A percentile compares a stretch with the other conserved stretches of the same genome.
Conservation (phyloP, 805 yeast genomes). For the Ogataea nonfermentans region DNA sequence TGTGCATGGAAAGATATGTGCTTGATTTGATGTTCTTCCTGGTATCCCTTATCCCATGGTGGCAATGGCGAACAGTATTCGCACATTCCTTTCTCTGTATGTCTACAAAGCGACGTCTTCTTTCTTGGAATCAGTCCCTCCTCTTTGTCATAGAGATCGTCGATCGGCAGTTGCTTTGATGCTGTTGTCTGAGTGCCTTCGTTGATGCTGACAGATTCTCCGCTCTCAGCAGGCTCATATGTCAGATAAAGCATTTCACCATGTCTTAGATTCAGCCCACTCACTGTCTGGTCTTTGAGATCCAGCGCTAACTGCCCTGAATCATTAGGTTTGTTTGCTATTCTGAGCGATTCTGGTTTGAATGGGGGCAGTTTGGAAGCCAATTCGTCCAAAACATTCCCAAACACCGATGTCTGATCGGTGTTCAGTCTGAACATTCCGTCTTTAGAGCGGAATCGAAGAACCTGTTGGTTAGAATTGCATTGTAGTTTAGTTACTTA, state of each 20-base stretch:
- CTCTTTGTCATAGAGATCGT: constrained; percentile 58
- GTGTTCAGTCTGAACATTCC: constrained; percentile 72
- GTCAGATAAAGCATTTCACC: constrained; percentile 57
- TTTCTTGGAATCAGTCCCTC: constrained; percentile 72
- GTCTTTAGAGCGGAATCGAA: constrained; percentile 79
- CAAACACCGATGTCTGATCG: constrained; percentile 17
- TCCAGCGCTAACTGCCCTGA: constrained; percentile 40
- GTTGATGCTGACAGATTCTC: constrained; percentile 13
- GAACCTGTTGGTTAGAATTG: constrained; percentile 39
- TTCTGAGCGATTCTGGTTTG: constrained; percentile 30
- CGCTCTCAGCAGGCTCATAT: constrained; percentile 29
- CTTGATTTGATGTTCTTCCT: constrained; percentile 72
- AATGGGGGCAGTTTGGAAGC: constrained; percentile 36
- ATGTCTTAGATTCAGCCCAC: constrained; percentile 50
- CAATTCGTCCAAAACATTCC: constrained; percentile 28
- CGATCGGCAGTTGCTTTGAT: constrained; percentile 58
- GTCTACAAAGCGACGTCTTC: constrained; percentile 68
- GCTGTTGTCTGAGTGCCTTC: constrained; percentile 6
- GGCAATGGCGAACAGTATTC: constrained; percentile 95
- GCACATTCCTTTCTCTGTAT: constrained; percentile 95
- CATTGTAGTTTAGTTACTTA: constrained; percentile 2
- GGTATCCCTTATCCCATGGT: constrained; percentile 86
- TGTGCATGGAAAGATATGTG: constrained; percentile 87
- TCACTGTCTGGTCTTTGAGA: constrained; percentile 31
- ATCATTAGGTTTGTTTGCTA: constrained; percentile 47